Conservation (phyloP, 1,139 yeast species). For the Ashbya aceris region DNA sequence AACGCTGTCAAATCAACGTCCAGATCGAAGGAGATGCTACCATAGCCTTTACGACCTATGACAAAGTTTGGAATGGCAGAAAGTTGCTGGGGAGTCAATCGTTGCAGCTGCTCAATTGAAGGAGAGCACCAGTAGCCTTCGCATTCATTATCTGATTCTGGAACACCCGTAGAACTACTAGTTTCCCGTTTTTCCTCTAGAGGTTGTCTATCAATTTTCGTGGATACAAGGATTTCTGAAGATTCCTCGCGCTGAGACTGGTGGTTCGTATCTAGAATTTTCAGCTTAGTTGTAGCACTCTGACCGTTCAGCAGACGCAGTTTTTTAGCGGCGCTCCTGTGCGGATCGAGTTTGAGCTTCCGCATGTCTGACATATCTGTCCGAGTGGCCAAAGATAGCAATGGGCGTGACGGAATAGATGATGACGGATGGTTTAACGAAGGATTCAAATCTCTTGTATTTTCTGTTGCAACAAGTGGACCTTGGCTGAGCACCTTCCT, state of each 20-base stretch:
- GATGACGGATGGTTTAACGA: neutral
- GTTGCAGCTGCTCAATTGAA: conserved; percentile 43
- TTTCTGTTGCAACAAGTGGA: conserved; percentile 1
- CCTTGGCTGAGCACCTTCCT: conserved; percentile 18
- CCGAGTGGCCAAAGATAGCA: conserved; percentile 7
- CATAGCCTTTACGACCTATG: conserved; percentile 67
- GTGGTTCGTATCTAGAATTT: conserved; percentile 18
- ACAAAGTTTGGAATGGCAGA: conserved; percentile 55
- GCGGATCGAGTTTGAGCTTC: conserved; percentile 32
- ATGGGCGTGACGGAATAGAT: neutral
- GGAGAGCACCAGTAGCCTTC: conserved; percentile 80
- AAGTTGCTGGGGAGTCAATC: conserved; percentile 43
- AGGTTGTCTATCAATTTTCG: conserved; percentile 11
- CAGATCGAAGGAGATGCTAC: conserved; percentile 60
- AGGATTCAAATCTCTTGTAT: neutral
- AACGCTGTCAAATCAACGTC: conserved; percentile 66
- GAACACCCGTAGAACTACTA: neutral
- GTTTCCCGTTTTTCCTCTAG: conserved; percentile 1
- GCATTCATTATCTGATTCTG: neutral
- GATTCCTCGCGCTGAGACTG: neutral
- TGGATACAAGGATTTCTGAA: conserved; percentile 2
- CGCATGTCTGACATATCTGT: conserved; percentile 20
- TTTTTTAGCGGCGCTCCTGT: conserved; percentile 34
- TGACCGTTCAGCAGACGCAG: conserved; percentile 30
- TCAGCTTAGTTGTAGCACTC: conserved; percentile 26